Conservation (phyloP, 371 early-diverging fungal genomes). For the Rhizopus arrhizus region DNA sequence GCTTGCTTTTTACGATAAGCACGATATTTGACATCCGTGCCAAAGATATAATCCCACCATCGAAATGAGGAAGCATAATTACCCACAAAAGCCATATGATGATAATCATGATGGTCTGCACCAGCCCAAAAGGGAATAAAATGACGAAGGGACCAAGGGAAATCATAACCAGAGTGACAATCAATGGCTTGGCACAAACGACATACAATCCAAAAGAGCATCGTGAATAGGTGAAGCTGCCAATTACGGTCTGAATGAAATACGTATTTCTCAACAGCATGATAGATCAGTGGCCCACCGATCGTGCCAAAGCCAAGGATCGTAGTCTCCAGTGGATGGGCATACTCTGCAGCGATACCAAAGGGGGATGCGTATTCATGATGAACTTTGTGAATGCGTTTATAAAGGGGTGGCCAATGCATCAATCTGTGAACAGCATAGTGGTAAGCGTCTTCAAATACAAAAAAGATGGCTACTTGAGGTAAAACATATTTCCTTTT, state of each 20-base stretch:
- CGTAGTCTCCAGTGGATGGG: conserved; percentile 80
- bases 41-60: conserved; percentile 83
- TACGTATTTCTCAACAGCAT: conserved; percentile 9
- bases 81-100: conserved; percentile 80
- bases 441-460: conserved; percentile 83
- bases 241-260: conserved; percentile 36
- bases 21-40: conserved; percentile 78
- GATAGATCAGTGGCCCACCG: conserved; percentile 68
- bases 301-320: conserved; percentile 79
- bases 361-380: conserved; percentile 93
- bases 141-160: conserved; percentile 86
- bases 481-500: conserved; percentile 33
- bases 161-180: conserved; percentile 94
- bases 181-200: conserved; percentile 86
- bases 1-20: conserved; percentile 59
- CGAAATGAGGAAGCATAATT: conserved; percentile 82
- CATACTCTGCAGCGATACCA: conserved; percentile 86
- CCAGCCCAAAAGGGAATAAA: conserved; percentile 81
- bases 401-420: conserved; percentile 88
- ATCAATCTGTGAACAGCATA: conserved; percentile 84
- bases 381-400: conserved; percentile 89
- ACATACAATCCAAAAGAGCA: conserved; percentile 78
- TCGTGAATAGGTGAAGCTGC: conserved; percentile 78
- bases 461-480: conserved; percentile 74
- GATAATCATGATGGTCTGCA: conserved; percentile 85